Percentiles rank a stretch among this genome's conserved stretches.
Conservation (phyloP, 2,329 filamentous ascomycete species). For the Lecanicillium sp. region DNA sequence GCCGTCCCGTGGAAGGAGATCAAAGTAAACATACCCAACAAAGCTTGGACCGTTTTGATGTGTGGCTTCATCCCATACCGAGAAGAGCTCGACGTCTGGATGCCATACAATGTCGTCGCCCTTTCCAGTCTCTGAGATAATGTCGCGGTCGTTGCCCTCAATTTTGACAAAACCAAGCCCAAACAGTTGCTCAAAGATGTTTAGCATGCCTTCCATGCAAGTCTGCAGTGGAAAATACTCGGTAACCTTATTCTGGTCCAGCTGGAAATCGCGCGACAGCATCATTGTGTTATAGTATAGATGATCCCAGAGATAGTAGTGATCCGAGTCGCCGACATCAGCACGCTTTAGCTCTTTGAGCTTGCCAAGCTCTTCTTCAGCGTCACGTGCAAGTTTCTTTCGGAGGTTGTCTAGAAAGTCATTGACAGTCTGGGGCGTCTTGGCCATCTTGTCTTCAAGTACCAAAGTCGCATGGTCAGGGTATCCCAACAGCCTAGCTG, state of each 20-base stretch:
- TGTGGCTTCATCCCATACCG: constrained; percentile 36
- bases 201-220: constrained; percentile 44
- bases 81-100: constrained; percentile 43
- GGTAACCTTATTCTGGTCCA: constrained; percentile 44
- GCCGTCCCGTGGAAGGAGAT: constrained; percentile 44
- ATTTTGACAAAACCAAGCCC: constrained; percentile 37
- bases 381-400: neutral
- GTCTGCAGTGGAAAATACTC: constrained; percentile 48
- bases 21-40: constrained; percentile 50
- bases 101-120: constrained; percentile 32
- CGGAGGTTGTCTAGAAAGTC: constrained; percentile 41
- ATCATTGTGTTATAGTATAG: constrained; percentile 43
- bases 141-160: constrained; percentile 24
- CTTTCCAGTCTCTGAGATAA: constrained; percentile 1
- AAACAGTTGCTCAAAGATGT: constrained; percentile 26
- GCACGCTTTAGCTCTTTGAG: constrained; percentile 36
- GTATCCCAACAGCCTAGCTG: constrained; percentile 47
- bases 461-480: constrained; percentile 46
- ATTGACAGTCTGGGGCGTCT: constrained; percentile 46
- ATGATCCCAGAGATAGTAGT: constrained; percentile 50
- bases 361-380: constrained; percentile 34
- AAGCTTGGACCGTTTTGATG: constrained; percentile 37
- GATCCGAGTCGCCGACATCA: neutral
- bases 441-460: constrained; percentile 53
- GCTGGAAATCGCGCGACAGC: constrained; percentile 42